Base-by-base conservation (phyloP, 495 filamentous ascomycete genomes). In the Daldinia concentrica region DNA sequence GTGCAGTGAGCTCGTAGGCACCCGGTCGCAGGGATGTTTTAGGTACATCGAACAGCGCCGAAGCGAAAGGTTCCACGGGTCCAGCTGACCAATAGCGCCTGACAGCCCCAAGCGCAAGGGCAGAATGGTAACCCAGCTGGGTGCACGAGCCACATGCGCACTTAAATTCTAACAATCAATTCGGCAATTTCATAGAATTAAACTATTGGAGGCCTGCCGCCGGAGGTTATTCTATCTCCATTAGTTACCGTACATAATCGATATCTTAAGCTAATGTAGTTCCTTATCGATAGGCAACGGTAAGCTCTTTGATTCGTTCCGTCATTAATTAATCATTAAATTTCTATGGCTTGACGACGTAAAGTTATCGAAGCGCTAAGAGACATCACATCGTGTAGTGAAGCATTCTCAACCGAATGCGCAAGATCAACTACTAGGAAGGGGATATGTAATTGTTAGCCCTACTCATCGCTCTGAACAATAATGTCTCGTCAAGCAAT, bases 401-500 rank as follows among this genome's bases (percentile, higher is more conserved):
- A 32, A 32, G 29, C 29, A 32, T 32, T 32, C 27, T 29, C 29
- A 8, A 32, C 29, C 29, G 29, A 32, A 32, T 32, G 29, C 29
- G 6, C 29, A 32, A 64, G 39, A 62, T 22, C 48, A 15, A 17
- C 32, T 57, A 19, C 43, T 66, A 36, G 12, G 6, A 50, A n/a
- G 43, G 34, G 54, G 6, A 65, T 29, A 66, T 73, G 50, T 50
- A 29, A 68, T 59, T 39, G 27, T 27, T 11, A 9, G 26, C 36
- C 27, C 51, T 37, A 48, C 29, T 22, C 45, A 7, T 15, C 34
- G 41, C 37, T 32, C 12, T n/a, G n/a, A 37, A 64, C 5, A 61
- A 62, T 41, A 24, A 77, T 77, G 76, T 61, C 76, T 39, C 76
- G 71, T 58, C 66, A 71, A 74, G 66, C 73, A 66, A 36, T 77